Base-by-base conservation (phyloP, 352 stramenopile genomes). In the Globisporangium orthogonon region DNA sequence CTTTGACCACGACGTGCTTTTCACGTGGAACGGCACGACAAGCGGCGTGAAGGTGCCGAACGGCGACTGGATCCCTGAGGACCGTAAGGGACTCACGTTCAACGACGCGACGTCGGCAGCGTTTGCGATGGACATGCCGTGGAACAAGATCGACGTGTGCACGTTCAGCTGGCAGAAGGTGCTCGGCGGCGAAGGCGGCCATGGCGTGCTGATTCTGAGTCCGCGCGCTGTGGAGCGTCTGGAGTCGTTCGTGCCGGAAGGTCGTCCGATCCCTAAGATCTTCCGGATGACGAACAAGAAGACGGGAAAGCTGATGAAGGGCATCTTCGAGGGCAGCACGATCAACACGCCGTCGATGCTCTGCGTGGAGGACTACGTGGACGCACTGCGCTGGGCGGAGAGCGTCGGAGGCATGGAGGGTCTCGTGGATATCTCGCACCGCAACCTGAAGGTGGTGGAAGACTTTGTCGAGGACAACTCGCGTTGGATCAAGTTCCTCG, bases 81-180 rank as follows among this genome's bases (percentile, higher is more conserved):
- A 98, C 63, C 89, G 97, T 52, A 94, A 84, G 44, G 97, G 97
- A 37, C 64, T 99, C 11, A 97, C 97, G 35, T 93, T 99, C 48
- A 98, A 98, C 71, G 97, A 99, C 78, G 97, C 96, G 37, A 99
- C 97, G 18, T 98, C 94, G 30, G 97, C 97, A 30, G 97, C 95
- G 44, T 99, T 99, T 77, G 91, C 91, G 50, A 99, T 99, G 97
- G 86, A 98, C 44, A 99, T 99, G 66, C 90, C 92, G 31, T 99
- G 97, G 97, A 67, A 89, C 56, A 99, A 99, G 83, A 91, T 99
- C 52, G 97, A 99, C 72, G 94, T 99, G 52, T 98, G 93, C 54
- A 99, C 97, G 59, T 99, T 99, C 74, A 98, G 93, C 50, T 99
- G 97, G 96, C 97, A 99, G 75, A 99, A 99, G 80, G 97, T 99